Percentiles rank a stretch among this genome's conserved stretches.
These are phyloP conservation scores for Camellia sinensis DNA, from an alignment of 148 eudicot genomes.

Conservation along the genomic window DNA sequence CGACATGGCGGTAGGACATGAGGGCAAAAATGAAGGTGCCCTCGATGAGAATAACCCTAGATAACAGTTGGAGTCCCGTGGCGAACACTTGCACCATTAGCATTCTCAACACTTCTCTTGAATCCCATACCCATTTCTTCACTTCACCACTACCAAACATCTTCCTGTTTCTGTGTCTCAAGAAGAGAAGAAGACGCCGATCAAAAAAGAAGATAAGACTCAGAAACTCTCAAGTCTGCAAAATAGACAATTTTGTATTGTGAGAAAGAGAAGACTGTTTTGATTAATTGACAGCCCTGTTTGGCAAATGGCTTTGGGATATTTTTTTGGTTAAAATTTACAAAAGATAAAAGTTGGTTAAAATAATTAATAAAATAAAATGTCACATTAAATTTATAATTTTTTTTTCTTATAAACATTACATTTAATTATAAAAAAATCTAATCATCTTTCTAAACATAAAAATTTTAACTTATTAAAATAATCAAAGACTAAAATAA, in stretches of 20 bases:
- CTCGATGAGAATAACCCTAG: constrained; percentile 37
- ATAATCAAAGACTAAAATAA: too few relatives aligned
- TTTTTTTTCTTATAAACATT: too few relatives aligned
- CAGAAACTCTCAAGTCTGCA: background rate
- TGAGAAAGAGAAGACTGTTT: too few relatives aligned
- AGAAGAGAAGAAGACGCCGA: background rate
- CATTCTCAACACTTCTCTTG: constrained; percentile 45
- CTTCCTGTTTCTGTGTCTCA: constrained; percentile 3
- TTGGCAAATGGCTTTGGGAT: too few relatives aligned
- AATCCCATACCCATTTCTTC: constrained; percentile 22
- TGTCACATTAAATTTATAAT: too few relatives aligned
- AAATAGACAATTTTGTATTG: background rate
- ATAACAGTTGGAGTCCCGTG: constrained; percentile 52
- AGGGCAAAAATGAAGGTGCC: constrained; percentile 59
- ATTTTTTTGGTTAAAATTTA: too few relatives aligned
- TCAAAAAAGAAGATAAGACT: background rate
- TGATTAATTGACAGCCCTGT: too few relatives aligned
- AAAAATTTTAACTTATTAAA: too few relatives aligned
- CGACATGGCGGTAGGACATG: constrained; percentile 47
- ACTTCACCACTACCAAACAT: background rate
- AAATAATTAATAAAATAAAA: too few relatives aligned
- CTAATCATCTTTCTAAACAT: too few relatives aligned
- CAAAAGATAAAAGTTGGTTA: too few relatives aligned
- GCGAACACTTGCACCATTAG: constrained; percentile 49
- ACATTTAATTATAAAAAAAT: too few relatives aligned